Evolutionary conservation across 2,329 filamentous ascomycete genomes (phyloP).

Genomic region (Monascus ruber): DNA sequence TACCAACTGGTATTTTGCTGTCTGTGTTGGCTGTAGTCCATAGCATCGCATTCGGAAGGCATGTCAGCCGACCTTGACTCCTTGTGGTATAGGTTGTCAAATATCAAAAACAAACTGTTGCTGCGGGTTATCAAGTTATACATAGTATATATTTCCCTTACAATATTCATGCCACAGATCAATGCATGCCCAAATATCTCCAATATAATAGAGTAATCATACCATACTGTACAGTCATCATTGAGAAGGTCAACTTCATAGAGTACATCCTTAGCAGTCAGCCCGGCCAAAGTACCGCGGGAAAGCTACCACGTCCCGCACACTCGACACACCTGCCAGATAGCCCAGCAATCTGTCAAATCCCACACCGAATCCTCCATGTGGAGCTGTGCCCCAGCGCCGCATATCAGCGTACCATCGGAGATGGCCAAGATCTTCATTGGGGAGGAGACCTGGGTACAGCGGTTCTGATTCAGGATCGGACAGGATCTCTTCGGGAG

Average conservation of each 20-base stretch:
- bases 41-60: too few relatives aligned
- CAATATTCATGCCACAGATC: too few relatives aligned
- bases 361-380: conserved; percentile 82
- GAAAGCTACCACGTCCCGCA: conserved; percentile 78
- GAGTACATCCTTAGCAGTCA: conserved; percentile 30
- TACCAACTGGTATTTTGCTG: background rate
- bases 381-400: conserved; percentile 80
- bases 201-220: too few relatives aligned
- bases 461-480: conserved; percentile 5
- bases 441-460: conserved; percentile 27
- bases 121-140: too few relatives aligned
- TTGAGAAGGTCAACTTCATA: too few relatives aligned
- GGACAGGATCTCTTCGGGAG: background rate
- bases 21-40: too few relatives aligned
- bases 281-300: conserved; percentile 54
- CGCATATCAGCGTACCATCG: conserved; percentile 84
- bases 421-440: conserved; percentile 41
- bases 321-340: conserved; percentile 66
- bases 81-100: too few relatives aligned
- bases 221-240: too few relatives aligned
- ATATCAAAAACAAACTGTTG: too few relatives aligned
- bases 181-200: too few relatives aligned
- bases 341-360: conserved; percentile 82
- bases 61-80: too few relatives aligned
- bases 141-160: too few relatives aligned